Evolutionary conservation across 257 asterid genomes (phyloP), one percentile per base, ranked within the genome.

Genomic region (Paraleonurus japonicus): DNA sequence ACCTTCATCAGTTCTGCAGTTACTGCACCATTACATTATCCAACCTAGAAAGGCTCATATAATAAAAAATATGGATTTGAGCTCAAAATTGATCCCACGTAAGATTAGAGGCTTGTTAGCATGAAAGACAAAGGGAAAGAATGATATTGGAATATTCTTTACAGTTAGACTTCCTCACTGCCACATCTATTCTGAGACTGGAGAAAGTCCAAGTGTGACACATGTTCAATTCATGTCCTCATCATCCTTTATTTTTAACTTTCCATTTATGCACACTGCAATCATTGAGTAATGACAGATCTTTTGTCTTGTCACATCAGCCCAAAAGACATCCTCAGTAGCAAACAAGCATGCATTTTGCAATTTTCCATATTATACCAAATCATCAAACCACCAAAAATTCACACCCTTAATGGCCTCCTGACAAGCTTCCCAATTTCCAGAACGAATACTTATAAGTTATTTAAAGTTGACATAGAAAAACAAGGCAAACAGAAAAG

Each of bases 351-450:
- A 26, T 61, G 81, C n/a, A 70, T 55, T 71, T 76, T 55, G 79
- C 70, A 61, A 41, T 30, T 53, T 69, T 47, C 61, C 41, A 12
- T 16, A 66, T 57, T 71, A 57, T 50, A 75, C 61, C 57, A 17
- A 63, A 63, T 43, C 81, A 80, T 67, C 75, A 78, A 72, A 78
- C 78, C 57, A 76, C 71, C 77, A n/a, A 70, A 61, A 39, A 35
- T 50, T 50, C 76, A 83, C 72, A 79, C 61, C 75, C 75, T 60
- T 45, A 58, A 69, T 61, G 41, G 55, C n/a, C 55, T 70, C 73
- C 51, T 80, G 76, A 60, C 82, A 75, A 74, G 76, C 80, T 87
- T 82, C 77, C 86, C 87, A 83, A 73, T 78, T 76, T 47, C 78
- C 77, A 78, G 64, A 75, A 67, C 53, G 76, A 81, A 75, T 74